Percentiles rank a stretch among this genome's conserved stretches.
Conservation (phyloP, 2,329 filamentous ascomycete genomes). For the Neonectria neomacrospora region DNA sequence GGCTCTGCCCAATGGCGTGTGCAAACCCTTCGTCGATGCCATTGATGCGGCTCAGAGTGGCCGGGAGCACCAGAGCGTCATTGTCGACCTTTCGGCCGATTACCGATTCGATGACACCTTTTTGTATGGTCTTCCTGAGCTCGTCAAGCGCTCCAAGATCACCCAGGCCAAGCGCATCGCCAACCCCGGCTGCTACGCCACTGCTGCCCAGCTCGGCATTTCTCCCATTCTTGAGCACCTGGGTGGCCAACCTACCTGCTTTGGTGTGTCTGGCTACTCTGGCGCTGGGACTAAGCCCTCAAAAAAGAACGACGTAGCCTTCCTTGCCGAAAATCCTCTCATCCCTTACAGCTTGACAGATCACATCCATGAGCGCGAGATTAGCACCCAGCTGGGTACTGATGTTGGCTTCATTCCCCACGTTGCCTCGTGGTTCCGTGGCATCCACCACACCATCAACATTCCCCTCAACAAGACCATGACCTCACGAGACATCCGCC, state of each 20-base stretch:
- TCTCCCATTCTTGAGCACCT: slow-evolving; percentile 82
- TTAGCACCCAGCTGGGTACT: slow-evolving; percentile 79
- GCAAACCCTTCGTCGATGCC: slow-evolving; percentile 92
- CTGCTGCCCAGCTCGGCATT: slow-evolving; percentile 89
- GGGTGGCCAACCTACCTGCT: slow-evolving; percentile 81
- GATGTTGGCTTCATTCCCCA: slow-evolving; percentile 90
- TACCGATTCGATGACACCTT: slow-evolving; percentile 82
- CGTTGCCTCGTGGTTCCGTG: slow-evolving; percentile 96
- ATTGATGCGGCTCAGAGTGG: slow-evolving; percentile 75
- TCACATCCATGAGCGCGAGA: slow-evolving; percentile 95
- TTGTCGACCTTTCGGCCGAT: slow-evolving; percentile 96
- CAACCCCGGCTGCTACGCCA: slow-evolving; percentile 96
- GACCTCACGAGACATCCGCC: slow-evolving; percentile 90
- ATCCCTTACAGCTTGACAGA: slow-evolving; percentile 76
- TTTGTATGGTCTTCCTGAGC: slow-evolving; percentile 92
- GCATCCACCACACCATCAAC: slow-evolving; percentile 91
- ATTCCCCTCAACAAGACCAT: slow-evolving; percentile 88
- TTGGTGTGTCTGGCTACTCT: slow-evolving; percentile 93
- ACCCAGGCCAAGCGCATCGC: slow-evolving; percentile 83
- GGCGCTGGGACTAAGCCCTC: slow-evolving; percentile 89
- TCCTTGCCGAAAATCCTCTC: slow-evolving; percentile 89
- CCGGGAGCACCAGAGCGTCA: slow-evolving; percentile 71
- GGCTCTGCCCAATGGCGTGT: slow-evolving; percentile 95
- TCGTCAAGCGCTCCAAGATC: slow-evolving; percentile 81
- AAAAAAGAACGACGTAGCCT: slow-evolving; percentile 89